phyloP scores from a whole-genome alignment of 345 rosid genomes.

The Rhizophora apiculata region DNA sequence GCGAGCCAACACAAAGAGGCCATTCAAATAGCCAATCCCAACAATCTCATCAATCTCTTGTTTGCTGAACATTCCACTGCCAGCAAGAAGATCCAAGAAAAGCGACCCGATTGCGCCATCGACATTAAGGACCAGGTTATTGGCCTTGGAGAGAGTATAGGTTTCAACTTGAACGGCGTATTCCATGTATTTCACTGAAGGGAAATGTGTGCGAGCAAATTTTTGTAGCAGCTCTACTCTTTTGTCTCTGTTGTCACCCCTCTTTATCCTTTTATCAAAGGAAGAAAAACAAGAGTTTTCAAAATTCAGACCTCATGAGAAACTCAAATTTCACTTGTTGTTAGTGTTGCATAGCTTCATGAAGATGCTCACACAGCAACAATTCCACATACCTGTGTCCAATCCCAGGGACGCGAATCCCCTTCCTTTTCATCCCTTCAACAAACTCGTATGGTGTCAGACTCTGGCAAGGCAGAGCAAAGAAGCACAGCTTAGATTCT shows the following conservation, averaged over 20 bases:
- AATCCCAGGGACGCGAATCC: constrained; percentile 95
- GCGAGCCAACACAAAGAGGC: constrained; percentile 91
- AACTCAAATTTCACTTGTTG: not conserved
- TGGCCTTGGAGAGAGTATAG: constrained; percentile 80
- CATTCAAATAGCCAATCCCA: constrained; percentile 80
- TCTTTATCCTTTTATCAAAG: constrained; percentile 64
- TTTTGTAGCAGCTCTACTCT: constrained; percentile 88
- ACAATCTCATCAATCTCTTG: constrained; percentile 90
- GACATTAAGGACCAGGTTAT: constrained; percentile 75
- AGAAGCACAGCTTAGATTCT: constrained; percentile 13
- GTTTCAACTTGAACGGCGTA: constrained; percentile 87
- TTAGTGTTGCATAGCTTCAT: not conserved
- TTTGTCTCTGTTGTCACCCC: constrained; percentile 93
- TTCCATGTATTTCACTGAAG: constrained; percentile 90
- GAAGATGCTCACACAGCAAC: not conserved
- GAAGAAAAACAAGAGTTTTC: constrained; percentile 1
- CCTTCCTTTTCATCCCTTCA: constrained; percentile 95
- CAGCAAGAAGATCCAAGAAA: constrained; percentile 92
- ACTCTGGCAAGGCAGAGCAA: constrained; percentile 40
- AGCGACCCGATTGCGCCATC: constrained; percentile 96
- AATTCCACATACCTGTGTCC: constrained; percentile 70
- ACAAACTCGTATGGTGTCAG: constrained; percentile 94
- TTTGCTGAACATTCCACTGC: constrained; percentile 88
- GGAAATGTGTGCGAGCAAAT: constrained; percentile 85
- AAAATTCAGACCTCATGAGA: constrained; percentile 7